phyloP scores from a whole-genome alignment of 305 asterid species.

The Withania somnifera region DNA sequence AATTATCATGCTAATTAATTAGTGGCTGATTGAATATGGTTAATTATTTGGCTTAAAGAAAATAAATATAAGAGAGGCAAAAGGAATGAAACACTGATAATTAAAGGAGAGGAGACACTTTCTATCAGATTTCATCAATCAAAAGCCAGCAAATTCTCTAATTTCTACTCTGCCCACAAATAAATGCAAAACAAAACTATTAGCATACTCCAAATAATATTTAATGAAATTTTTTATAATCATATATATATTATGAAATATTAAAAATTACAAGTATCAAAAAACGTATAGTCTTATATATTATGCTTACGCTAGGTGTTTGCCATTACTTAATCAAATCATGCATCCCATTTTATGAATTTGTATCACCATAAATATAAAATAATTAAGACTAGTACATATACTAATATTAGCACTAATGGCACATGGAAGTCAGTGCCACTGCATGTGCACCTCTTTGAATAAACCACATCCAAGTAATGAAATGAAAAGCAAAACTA shows the following conservation, averaged over 20 bases:
- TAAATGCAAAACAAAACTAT: neutral
- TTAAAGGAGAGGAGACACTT: neutral
- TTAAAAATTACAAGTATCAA: no score
- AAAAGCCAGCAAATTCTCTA: neutral
- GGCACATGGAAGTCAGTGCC: neutral
- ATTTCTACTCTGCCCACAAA: neutral
- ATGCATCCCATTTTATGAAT: no score
- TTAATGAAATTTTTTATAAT: neutral
- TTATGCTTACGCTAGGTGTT: no score
- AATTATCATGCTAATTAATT: no score
- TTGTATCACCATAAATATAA: no score
- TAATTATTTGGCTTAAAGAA: no score
- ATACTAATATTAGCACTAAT: no score
- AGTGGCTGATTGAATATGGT: no score
- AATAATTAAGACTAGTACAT: no score
- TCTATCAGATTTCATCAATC: neutral
- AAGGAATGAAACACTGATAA: neutral
- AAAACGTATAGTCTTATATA: no score
- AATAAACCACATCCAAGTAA: no score
- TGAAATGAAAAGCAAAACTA: neutral
- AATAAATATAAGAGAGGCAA: neutral
- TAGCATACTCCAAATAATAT: neutral
- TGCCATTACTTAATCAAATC: neutral
- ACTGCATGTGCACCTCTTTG: neutral
- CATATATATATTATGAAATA: no score